Evolutionary conservation across 1,139 yeast species (phyloP), one percentile per base, ranked within the genome.

Genomic region (Kurtzmaniella natalensis): DNA sequence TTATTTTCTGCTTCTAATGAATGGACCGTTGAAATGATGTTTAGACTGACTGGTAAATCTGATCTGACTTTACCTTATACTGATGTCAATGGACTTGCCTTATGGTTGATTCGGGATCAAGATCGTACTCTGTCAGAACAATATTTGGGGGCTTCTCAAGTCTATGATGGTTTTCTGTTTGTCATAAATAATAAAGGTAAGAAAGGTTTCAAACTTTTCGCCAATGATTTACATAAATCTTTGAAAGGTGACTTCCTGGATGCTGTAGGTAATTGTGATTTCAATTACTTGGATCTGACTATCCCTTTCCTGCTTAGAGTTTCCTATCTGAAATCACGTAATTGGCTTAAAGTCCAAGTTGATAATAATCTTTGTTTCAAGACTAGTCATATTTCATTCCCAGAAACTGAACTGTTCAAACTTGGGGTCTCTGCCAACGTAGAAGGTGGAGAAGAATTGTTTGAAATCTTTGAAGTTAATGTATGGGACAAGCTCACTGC

Each of bases 311-410:
- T 84, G 1, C 37, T 81, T n/a, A 72, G 88, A 55, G 46, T 82
- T 10, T 73, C 82, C 2, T 81, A 80, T 46, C 70, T 77, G 22
- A 54, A 57, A n/a, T 25, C 41, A 1, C 41, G 43, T 19, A 61
- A 63, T 21, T 55, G 70, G 47, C 66, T 83, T 40, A 79, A 80
- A 44, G 69, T 82, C 13, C 87, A 83, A 44, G 57, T 81, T 30
- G 87, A 83, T 51, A 83, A 83, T 50, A 76, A 73, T 45, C 63
- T 83, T 37, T 78, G 88, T 50, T 76, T 82, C 57, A 78, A 78
- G 50, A 79, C 88, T 0, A 71, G 74, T 40, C 55, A 71, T 35
- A 60, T 82, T 27, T 47, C 53, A 18, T 48, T 78, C 16, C 71
- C 70, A 15, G 32, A 38, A 3, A 35, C 44, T 21, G 50, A 55